Conservation (phyloP, 345 rosid species). For the Reutealis trisperma region DNA sequence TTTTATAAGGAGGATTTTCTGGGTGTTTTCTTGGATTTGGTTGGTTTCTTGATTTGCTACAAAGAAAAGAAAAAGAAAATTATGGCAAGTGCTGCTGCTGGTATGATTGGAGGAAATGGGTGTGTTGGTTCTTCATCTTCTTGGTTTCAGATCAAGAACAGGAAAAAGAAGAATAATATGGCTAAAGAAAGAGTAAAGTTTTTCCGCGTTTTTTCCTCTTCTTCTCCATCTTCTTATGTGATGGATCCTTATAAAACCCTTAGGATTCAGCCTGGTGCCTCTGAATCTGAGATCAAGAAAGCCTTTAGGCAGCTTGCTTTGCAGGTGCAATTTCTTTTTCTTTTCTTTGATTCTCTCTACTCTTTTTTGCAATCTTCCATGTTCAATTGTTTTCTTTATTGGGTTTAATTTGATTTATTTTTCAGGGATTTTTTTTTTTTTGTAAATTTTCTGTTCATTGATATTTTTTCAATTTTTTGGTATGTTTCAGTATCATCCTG, state of each 20-base stretch:
- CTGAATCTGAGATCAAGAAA: slow-evolving; percentile 82
- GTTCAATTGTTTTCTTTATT: neutral
- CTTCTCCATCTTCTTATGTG: slow-evolving; percentile 44
- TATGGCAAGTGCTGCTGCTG: slow-evolving; percentile 27
- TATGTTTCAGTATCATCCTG: slow-evolving; percentile 85
- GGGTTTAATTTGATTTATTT: neutral
- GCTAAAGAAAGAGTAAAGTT: slow-evolving; percentile 34
- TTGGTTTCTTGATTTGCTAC: neutral
- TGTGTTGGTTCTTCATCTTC: slow-evolving; percentile 43
- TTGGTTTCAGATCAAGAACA: slow-evolving; percentile 41
- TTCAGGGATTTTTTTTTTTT: neutral
- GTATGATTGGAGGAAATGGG: slow-evolving; percentile 49
- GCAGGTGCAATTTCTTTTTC: slow-evolving; percentile 44
- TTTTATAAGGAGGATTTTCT: neutral
- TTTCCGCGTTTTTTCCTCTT: slow-evolving; percentile 26
- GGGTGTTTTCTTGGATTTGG: neutral
- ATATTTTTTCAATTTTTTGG: neutral
- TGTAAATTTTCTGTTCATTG: neutral
- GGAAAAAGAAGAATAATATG: slow-evolving; percentile 38
- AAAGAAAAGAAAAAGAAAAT: neutral
- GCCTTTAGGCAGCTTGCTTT: slow-evolving; percentile 85
- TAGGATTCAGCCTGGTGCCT: slow-evolving; percentile 68
- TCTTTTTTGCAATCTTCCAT: neutral
- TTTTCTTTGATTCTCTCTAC: too few species aligned
- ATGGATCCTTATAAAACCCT: slow-evolving; percentile 74